Percentiles rank a stretch among this genome's conserved stretches.
These are phyloP conservation scores for Zalaria sp. DNA, from an alignment of 2,329 filamentous ascomycete genomes.

Conservation along the genomic window DNA sequence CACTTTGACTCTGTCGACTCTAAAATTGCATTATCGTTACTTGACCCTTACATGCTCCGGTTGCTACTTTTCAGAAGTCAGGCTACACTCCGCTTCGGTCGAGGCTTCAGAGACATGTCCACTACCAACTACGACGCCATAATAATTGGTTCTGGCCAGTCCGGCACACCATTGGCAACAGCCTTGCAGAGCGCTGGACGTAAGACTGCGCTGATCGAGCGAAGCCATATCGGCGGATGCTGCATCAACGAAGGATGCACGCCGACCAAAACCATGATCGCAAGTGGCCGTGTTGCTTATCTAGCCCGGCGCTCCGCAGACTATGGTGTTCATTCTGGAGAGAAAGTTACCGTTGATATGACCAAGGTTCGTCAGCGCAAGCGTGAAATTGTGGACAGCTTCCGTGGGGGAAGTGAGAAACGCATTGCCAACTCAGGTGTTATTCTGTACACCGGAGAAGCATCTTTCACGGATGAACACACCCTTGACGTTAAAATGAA, in stretches of 20 bases:
- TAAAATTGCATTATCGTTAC: no score
- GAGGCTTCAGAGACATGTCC: no score
- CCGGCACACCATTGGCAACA: no score
- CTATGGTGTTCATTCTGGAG: constrained; percentile 29
- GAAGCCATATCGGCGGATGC: constrained; percentile 36
- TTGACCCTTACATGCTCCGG: no score
- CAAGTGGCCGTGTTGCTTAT: constrained; percentile 37
- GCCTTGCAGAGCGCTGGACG: constrained; percentile 12
- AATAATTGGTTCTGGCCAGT: no score
- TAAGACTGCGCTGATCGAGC: constrained; percentile 34
- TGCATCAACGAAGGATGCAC: constrained; percentile 33
- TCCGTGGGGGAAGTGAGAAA: constrained; percentile 33
- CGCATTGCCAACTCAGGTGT: constrained; percentile 24
- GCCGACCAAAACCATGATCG: constrained; percentile 43
- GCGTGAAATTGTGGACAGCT: constrained; percentile 37
- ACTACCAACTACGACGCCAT: no score
- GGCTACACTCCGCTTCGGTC: no score
- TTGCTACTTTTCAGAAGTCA: no score
- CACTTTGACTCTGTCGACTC: no score
- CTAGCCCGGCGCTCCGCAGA: constrained; percentile 26
- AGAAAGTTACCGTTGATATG: constrained; percentile 27
- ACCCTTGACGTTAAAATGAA: constrained; percentile 15
- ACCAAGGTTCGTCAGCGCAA: constrained; percentile 36
- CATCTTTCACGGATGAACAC: constrained; percentile 26
- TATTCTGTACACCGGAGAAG: constrained; percentile 34